Conservation (phyloP, 1,139 yeast genomes). For the Tardiomyces blankii region DNA sequence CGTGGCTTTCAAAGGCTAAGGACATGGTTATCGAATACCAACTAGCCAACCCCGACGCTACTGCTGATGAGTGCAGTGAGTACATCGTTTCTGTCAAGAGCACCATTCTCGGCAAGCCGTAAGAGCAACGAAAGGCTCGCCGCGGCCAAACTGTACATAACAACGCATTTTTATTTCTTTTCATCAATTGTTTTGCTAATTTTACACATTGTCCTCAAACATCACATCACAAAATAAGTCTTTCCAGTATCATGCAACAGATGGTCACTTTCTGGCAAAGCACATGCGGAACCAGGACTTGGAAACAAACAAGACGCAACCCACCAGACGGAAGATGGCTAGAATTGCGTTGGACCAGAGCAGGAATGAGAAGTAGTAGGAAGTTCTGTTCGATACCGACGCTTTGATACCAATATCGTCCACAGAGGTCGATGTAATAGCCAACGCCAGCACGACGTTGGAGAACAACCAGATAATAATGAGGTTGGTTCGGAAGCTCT, state of each 20-base stretch:
- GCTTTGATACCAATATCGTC: conserved; percentile 24
- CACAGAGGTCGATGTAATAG: conserved; percentile 35
- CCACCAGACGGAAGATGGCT: conserved; percentile 64
- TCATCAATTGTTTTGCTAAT: background rate
- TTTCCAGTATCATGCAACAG: background rate
- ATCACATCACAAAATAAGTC: too few relatives aligned
- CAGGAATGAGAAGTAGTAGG: conserved; percentile 56
- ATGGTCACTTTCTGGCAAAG: background rate
- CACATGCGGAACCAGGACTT: conserved; percentile 23
- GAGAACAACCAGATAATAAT: conserved; percentile 72
- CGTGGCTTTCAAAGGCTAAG: conserved; percentile 59
- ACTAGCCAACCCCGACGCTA: conserved; percentile 51
- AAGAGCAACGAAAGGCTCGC: too few relatives aligned
- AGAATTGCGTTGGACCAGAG: conserved; percentile 75
- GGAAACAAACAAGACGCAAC: conserved; percentile 51
- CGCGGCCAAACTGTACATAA: background rate
- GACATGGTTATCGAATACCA: conserved; percentile 59
- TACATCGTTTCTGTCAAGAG: conserved; percentile 8
- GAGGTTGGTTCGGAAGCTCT: conserved; percentile 73
- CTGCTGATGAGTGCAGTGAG: conserved; percentile 38
- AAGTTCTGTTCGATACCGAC: conserved; percentile 30
- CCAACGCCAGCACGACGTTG: conserved; percentile 59
- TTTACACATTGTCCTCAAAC: background rate
- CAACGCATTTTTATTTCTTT: background rate
- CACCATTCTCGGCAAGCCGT: background rate